These are phyloP conservation scores for Pulveroboletus sp. DNA, from an alignment of 768 basidiomycete genomes.

Conservation along the genomic window DNA sequence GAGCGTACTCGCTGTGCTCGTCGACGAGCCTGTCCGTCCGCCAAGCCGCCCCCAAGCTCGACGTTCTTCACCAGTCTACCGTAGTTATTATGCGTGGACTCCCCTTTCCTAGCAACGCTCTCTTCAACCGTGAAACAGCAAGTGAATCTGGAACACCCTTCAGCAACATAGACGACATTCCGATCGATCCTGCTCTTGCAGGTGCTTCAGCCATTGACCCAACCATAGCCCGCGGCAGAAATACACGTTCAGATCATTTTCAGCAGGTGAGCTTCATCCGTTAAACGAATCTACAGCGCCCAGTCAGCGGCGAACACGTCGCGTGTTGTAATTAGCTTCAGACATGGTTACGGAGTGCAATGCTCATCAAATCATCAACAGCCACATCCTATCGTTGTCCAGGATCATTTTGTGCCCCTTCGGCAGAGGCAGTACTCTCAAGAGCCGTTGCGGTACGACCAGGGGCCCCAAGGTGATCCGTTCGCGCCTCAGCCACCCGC, in stretches of 20 bases:
- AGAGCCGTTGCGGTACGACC: constrained; percentile 51
- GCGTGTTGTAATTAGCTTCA: constrained; percentile 49
- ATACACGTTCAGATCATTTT: constrained; percentile 8
- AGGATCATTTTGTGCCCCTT: constrained; percentile 22
- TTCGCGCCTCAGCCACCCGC: constrained; percentile 63
- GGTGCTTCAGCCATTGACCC: constrained; percentile 48
- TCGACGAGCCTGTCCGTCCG: constrained; percentile 32
- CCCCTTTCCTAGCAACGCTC: constrained; percentile 41
- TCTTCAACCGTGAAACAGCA: constrained; percentile 51
- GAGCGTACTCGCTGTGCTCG: constrained; percentile 33
- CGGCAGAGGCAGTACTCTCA: constrained; percentile 24
- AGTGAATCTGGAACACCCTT: constrained; percentile 58
- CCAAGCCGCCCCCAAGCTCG: constrained; percentile 13
- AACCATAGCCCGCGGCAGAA: constrained; percentile 35
- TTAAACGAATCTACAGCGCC: constrained; percentile 14
- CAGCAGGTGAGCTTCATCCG: constrained; percentile 37
- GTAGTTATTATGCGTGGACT: constrained; percentile 51
- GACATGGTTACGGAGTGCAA: constrained; percentile 14
- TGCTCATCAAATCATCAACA: constrained; percentile 22
- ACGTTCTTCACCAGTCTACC: constrained; percentile 8
- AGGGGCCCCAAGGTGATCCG: constrained; percentile 79
- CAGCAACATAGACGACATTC: constrained; percentile 60
- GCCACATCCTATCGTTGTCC: constrained; percentile 25
- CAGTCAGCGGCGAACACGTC: constrained; percentile 52
- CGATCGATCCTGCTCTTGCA: constrained; percentile 75